Evolutionary conservation across 768 basidiomycete genomes (phyloP).

Genomic region (Exidia glandulosa): DNA sequence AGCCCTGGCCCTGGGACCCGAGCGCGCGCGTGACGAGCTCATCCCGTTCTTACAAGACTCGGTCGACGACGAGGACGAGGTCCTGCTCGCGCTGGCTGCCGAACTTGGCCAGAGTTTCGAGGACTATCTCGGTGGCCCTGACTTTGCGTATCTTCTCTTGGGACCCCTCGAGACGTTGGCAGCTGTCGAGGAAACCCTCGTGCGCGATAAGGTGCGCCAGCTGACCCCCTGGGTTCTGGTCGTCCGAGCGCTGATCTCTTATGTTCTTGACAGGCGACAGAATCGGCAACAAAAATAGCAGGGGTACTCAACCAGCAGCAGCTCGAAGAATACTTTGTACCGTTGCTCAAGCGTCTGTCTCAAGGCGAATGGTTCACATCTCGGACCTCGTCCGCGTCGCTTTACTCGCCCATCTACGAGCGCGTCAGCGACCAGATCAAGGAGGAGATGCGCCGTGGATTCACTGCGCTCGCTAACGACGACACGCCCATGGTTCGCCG

Average conservation of each 20-base stretch:
- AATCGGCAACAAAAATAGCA: slow-evolving; percentile 88
- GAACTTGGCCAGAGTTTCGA: slow-evolving; percentile 88
- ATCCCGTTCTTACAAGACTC: slow-evolving; percentile 96
- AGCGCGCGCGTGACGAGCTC: slow-evolving; percentile 90
- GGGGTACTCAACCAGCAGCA: slow-evolving; percentile 63
- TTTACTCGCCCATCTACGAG: slow-evolving; percentile 84
- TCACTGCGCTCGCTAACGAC: slow-evolving; percentile 71
- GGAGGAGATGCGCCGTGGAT: slow-evolving; percentile 83
- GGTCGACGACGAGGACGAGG: slow-evolving; percentile 99
- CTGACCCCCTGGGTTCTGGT: not conserved
- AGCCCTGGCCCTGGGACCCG: slow-evolving; percentile 88
- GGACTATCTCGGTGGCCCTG: slow-evolving; percentile 87
- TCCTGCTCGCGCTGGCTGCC: slow-evolving; percentile 88
- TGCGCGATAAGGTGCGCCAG: slow-evolving; percentile 92
- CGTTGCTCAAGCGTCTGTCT: slow-evolving; percentile 78
- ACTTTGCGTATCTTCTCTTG: slow-evolving; percentile 76
- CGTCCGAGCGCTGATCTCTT: not conserved
- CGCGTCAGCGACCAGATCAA: slow-evolving; percentile 63
- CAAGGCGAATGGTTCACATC: slow-evolving; percentile 99
- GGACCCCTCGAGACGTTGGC: slow-evolving; percentile 92
- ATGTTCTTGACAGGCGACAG: slow-evolving; percentile 69
- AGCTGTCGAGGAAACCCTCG: slow-evolving; percentile 94
- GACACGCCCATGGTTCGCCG: slow-evolving; percentile 98
- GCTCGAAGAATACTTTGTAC: slow-evolving; percentile 85
- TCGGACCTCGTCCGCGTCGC: slow-evolving; percentile 86